A percentile compares a stretch with the other conserved stretches of the same genome.
phyloP scores from a whole-genome alignment of 2,329 filamentous ascomycete species.

The Emergomyces africanus region DNA sequence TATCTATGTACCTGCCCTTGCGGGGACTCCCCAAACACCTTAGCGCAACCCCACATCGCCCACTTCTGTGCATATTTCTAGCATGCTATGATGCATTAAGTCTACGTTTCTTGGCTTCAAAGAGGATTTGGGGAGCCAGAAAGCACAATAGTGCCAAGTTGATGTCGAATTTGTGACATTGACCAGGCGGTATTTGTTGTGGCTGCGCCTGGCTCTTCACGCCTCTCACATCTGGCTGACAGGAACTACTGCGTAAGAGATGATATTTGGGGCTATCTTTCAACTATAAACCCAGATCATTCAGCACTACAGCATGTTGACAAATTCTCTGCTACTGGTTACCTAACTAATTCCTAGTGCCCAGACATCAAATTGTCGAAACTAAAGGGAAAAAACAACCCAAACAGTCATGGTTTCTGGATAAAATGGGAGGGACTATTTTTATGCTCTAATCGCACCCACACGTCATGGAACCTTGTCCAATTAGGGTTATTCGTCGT shows the following conservation, averaged over 20 bases:
- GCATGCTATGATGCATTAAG: too few species aligned
- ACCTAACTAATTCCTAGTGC: background rate
- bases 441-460: background rate
- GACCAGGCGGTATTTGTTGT: background rate
- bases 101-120: background rate
- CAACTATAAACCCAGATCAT: background rate
- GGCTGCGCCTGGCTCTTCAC: background rate
- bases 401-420: background rate
- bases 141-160: background rate
- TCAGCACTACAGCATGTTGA: background rate
- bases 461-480: background rate
- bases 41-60: background rate
- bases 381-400: background rate
- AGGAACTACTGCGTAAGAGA: background rate
- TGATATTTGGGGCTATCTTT: background rate
- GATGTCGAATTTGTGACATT: background rate
- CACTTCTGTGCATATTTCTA: background rate
- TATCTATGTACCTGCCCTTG: background rate
- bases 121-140: background rate
- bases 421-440: background rate
- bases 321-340: background rate
- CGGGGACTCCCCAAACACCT: background rate
- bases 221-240: background rate
- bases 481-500: background rate
- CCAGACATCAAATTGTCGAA: background rate